Percentiles rank a stretch among this genome's conserved stretches.
Conservation (phyloP, 345 rosid species). For the Eucalyptus regnans region DNA sequence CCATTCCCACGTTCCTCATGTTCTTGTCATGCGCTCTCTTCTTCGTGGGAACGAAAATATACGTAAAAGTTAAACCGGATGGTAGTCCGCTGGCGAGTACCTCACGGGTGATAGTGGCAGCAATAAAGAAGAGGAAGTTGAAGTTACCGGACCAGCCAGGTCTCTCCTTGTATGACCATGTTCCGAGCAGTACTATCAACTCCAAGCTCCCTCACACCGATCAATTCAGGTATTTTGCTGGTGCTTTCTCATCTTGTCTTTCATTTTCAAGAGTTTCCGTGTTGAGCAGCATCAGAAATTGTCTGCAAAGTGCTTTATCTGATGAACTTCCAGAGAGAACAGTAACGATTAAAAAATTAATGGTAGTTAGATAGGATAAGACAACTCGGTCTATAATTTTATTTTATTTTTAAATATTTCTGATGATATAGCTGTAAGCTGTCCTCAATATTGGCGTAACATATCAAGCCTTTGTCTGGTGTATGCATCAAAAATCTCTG, state of each 20-base stretch:
- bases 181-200: constrained; percentile 13
- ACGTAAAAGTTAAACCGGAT: constrained; percentile 22
- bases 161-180: constrained; percentile 10
- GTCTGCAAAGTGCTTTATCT: not conserved
- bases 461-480: not conserved
- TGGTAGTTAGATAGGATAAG: not conserved
- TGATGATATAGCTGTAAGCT: not conserved
- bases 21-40: constrained; percentile 19
- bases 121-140: constrained; percentile 41
- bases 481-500: not conserved
- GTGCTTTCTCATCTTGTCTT: not conserved
- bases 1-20: constrained; percentile 37
- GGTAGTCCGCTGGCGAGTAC: constrained; percentile 21
- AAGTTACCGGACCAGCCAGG: constrained; percentile 31
- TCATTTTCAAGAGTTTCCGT: not conserved
- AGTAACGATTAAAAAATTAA: not conserved
- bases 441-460: not conserved
- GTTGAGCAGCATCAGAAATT: not conserved
- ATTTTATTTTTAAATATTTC: not conserved
- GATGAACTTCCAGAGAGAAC: not conserved
- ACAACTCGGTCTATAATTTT: not conserved
- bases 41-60: constrained; percentile 24
- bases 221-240: constrained; percentile 24
- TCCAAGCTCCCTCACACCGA: constrained; percentile 22
- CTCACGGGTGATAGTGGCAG: constrained; percentile 34